Percentiles rank a stretch among this genome's conserved stretches.
Conservation (phyloP, 805 yeast genomes). For the Metschnikowia lunata region DNA sequence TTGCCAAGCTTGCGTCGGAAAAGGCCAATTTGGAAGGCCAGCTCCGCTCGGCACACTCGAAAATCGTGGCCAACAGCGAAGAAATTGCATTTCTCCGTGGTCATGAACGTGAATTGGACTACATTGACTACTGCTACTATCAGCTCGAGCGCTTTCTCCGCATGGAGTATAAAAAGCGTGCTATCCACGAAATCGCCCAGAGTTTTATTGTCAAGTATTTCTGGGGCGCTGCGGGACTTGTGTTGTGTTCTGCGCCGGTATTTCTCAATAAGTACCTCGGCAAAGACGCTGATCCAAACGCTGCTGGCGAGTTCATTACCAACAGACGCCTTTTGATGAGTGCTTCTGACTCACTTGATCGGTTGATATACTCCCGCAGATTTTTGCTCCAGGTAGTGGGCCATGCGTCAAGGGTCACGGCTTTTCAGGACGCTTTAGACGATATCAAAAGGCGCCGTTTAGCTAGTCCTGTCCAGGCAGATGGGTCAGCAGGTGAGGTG, state of each 20-base stretch:
- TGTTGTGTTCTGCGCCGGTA: conserved; percentile 83
- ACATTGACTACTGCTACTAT: conserved; percentile 75
- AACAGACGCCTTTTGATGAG: conserved; percentile 78
- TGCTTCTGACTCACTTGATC: conserved; percentile 84
- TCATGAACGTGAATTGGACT: conserved; percentile 70
- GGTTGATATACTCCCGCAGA: conserved; percentile 79
- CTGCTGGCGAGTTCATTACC: conserved; percentile 82
- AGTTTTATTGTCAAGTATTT: conserved; percentile 86
- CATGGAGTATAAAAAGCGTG: conserved; percentile 69
- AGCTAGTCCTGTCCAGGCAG: conserved; percentile 12
- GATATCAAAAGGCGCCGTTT: conserved; percentile 34
- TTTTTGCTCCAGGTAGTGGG: conserved; percentile 81
- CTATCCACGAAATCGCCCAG: conserved; percentile 79
- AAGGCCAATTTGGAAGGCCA: conserved; percentile 81
- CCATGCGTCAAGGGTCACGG: conserved; percentile 69
- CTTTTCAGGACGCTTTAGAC: conserved; percentile 60
- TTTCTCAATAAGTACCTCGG: conserved; percentile 58
- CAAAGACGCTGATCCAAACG: conserved; percentile 36
- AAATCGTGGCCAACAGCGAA: conserved; percentile 72
- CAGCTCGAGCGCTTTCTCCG: conserved; percentile 73
- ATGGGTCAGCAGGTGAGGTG: conserved; percentile 22
- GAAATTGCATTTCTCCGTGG: conserved; percentile 86
- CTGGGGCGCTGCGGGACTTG: conserved; percentile 94
- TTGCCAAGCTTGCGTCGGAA: conserved; percentile 72
- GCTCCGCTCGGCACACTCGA: conserved; percentile 77